Evolutionary conservation across 2,329 filamentous ascomycete genomes (phyloP), one percentile per base, ranked within the genome.

Genomic region (Epichloe coenophiala): DNA sequence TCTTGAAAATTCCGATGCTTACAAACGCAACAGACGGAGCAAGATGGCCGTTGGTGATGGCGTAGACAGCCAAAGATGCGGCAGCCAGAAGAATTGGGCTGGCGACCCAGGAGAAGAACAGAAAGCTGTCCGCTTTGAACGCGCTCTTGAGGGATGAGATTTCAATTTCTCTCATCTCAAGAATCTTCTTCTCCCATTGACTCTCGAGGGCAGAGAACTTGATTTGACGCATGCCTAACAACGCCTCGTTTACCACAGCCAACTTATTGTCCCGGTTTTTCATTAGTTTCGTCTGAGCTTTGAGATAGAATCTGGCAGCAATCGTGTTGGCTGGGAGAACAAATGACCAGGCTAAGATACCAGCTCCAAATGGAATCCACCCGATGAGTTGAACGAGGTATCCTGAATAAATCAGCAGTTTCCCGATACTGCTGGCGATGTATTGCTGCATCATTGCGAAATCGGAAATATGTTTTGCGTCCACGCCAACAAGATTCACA

Each of bases 141-240:
- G 81, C 76, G 39, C 70, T 72, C 79, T 84, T 86, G 37, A 87
- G 74, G 21, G 78, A 78, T 5, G 67, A 65, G 9, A 91, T 72
- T 61, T 91, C 87, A 45, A 74, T 76, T 42, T 81, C 76, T 59
- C 87, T 74, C 77, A 54, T 75, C 64, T 54, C 74, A 65, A 61
- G 55, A 41, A 93, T 86, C 54, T 82, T 84, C 15, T 74, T 71
- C 62, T 88, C 80, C 86, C 87, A 91, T 57, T 86, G 79, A 19
- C 71, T 68, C 63, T 91, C 87, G 2, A 88, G 67, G 1, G 86
- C 86, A 0, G 85, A 85, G 58, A 91, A 89, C 60, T 93, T 93
- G 68, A 93, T 88, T 64, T 93, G 87, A 1, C 86, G 78, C 55
- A 91, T 90, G 7, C 86, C 86, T 57, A 86, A 78, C 1, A 93